Evolutionary conservation across 192 early-diverging fungal genomes (phyloP), one percentile per base, ranked within the genome.

Genomic region (Coemansia sp.): DNA sequence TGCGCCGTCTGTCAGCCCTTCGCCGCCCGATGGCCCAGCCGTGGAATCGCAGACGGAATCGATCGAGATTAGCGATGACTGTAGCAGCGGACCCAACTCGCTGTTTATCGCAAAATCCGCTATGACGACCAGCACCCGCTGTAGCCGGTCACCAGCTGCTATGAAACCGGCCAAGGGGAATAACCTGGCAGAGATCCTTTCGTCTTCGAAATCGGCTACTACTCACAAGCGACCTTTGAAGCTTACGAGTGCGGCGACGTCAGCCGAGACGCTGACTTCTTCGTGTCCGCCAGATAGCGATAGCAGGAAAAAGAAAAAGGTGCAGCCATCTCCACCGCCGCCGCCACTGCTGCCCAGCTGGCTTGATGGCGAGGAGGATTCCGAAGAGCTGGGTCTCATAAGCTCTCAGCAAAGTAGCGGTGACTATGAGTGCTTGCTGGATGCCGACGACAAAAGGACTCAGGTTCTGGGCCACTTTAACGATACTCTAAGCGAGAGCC

Each of bases 21-120:
- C 26, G 4, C 52, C 52, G 28, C 13, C 14, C 0, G 52, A 55
- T 33, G 14, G 12, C 13, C 13, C 23, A 28, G 37, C 39, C 6
- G 62, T 38, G 1, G 68, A 61, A n/a, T 80, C 77, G 7, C 77
- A 65, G 39, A 53, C 73, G 39, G 76, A 79, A 68, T 73, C 76
- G 3, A 64, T 73, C 14, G 76, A 73, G 23, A 20, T 73, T 18
- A 73, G 76, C 57, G 72, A 79, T n/a, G 76, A 73, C 38, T 31
- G 20, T 14, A 37, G 16, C n/a, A 58, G 56, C 18, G 34, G 34
- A 2, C 3, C 34, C 11, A 58, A 58, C 13, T 35, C 56, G 7
- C 56, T 58, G 8, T 58, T 21, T 21, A 21, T 58, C 11, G 7
- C 9, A 20, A 36, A 58, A n/a, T 36, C 56, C 26, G 25, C 23